Evolutionary conservation across 2,329 filamentous ascomycete genomes (phyloP), one percentile per base, ranked within the genome.

Genomic region (Keithomyces neogunnii): DNA sequence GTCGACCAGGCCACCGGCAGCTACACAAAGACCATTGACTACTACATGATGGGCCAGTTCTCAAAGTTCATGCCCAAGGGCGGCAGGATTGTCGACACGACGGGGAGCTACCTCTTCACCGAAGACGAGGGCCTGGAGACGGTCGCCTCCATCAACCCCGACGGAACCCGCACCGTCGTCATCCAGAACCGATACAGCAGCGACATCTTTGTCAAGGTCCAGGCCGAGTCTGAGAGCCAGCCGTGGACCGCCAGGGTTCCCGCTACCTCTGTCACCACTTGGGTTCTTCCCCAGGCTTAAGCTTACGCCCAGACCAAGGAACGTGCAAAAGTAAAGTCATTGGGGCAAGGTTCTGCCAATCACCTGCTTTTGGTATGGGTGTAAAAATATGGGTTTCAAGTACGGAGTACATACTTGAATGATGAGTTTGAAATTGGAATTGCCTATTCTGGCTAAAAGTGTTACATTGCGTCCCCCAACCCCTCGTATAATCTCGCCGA

Each of bases 21-120:
- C 3, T 79, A 78, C 61, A 64, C 62, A 3, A 69, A 72, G 54
- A 71, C 69, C 30, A 66, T 73, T 5, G 74, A 76, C 54, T 78
- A 77, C 62, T 78, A 78, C 60, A 75, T 76, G 69, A 65, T 79
- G 53, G 75, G 73, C 1, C 76, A 80, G 60, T 77, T 75, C 60
- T 71, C 68, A 59, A 69, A 65, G 54, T 77, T 72, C 59, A 74
- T 77, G 51, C 69, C 71, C 26, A 65, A 66, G 38, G 73, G 73
- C 43, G 73, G 72, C 0, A 66, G 63, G 3, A 66, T 75, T 19
- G 60, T 76, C 4, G 60, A 55, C 52, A 72, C 71, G 9, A 68
- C 61, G 0, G 73, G 74, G 2, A 75, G 73, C 56, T 72, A 70
- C 51, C 68, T 68, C 31, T 75, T 71, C 53, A 58, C 58, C 6